These are phyloP conservation scores for Symmetrospora coprosmae DNA, from an alignment of 768 basidiomycete species.

Conservation along the genomic window DNA sequence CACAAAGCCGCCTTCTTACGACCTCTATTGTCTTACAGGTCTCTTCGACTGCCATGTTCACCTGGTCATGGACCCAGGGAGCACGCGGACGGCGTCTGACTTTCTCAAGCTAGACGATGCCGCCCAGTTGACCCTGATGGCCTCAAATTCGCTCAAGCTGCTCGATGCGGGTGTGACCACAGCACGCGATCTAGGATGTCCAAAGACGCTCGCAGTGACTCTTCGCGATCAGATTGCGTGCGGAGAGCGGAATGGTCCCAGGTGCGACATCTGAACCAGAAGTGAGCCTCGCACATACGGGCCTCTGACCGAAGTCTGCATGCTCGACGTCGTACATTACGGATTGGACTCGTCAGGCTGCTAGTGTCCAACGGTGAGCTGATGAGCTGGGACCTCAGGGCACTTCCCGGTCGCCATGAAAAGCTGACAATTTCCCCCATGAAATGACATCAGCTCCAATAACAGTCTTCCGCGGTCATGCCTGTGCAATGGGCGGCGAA, in stretches of 20 bases:
- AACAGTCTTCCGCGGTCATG: neutral
- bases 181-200: neutral
- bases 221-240: neutral
- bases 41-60: constrained; percentile 11
- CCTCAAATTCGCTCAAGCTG: neutral
- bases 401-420: too few species aligned
- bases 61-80: neutral
- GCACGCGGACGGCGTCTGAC: neutral
- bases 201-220: neutral
- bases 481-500: neutral
- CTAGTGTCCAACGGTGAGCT: too few species aligned
- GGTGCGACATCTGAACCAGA: too few species aligned
- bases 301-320: too few species aligned
- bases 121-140: neutral
- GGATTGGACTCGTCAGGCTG: too few species aligned
- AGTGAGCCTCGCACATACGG: too few species aligned
- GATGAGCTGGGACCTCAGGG: too few species aligned
- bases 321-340: too few species aligned
- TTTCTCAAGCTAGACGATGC: neutral
- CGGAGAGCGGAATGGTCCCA: too few species aligned
- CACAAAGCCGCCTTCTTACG: neutral
- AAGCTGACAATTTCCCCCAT: too few species aligned
- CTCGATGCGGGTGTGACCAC: constrained; percentile 10
- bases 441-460: constrained; percentile 9
- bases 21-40: neutral